These are phyloP conservation scores for Priceomyces castillae DNA, from an alignment of 805 yeast species.

Conservation along the genomic window DNA sequence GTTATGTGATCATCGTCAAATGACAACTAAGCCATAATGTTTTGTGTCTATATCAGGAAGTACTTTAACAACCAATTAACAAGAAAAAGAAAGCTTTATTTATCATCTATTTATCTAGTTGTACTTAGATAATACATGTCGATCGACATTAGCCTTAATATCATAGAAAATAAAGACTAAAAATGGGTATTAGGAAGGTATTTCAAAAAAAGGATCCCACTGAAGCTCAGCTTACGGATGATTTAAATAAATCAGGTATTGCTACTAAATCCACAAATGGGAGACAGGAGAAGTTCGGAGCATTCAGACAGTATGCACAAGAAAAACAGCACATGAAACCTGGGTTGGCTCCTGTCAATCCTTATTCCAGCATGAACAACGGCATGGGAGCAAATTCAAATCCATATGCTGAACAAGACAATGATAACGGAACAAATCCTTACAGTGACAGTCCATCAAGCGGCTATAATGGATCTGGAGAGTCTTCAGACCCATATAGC, in stretches of 20 bases:
- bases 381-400: slow-evolving; percentile 5
- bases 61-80: too few relatives aligned
- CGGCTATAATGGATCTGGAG: slow-evolving; percentile 9
- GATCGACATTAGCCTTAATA: too few relatives aligned
- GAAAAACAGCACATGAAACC: slow-evolving; percentile 34
- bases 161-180: slow-evolving; percentile 2
- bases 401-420: slow-evolving; percentile 9
- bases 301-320: slow-evolving; percentile 48
- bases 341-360: slow-evolving; percentile 41
- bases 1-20: too few relatives aligned
- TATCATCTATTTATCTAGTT: too few relatives aligned
- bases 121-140: too few relatives aligned
- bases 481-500: slow-evolving; percentile 1
- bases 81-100: too few relatives aligned
- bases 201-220: slow-evolving; percentile 49
- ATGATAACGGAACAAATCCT: slow-evolving; percentile 3
- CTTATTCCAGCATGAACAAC: slow-evolving; percentile 33
- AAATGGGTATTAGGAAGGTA: slow-evolving; percentile 46
- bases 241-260: slow-evolving; percentile 40
- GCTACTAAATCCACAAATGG: slow-evolving; percentile 32
- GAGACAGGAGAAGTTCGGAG: slow-evolving; percentile 47
- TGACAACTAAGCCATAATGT: too few relatives aligned
- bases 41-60: too few relatives aligned
- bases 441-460: slow-evolving; percentile 3
- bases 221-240: slow-evolving; percentile 43